phyloP scores from a whole-genome alignment of 2,329 filamentous ascomycete species.

The Beauveria asiatica region DNA sequence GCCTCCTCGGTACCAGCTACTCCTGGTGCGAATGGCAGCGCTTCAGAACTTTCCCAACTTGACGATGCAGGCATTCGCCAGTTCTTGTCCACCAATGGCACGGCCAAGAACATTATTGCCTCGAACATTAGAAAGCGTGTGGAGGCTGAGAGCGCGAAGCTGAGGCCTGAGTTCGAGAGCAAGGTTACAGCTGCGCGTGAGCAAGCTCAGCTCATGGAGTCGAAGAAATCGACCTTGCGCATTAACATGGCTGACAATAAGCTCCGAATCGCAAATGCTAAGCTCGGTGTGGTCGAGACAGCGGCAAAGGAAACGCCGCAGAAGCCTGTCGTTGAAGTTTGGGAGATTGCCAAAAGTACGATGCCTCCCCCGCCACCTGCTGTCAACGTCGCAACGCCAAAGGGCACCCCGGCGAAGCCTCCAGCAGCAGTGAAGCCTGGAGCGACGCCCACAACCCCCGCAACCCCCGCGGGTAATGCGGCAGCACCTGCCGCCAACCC shows the following conservation, averaged over 20 bases:
- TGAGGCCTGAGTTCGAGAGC: conserved; percentile 45
- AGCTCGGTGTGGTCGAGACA: conserved; percentile 69
- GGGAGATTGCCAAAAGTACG: conserved; percentile 62
- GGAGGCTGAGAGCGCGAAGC: conserved; percentile 53
- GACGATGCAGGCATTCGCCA: conserved; percentile 49
- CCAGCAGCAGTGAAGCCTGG: background rate
- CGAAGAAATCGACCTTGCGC: conserved; percentile 65
- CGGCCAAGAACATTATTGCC: conserved; percentile 49
- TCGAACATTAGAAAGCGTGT: conserved; percentile 63
- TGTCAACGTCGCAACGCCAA: conserved; percentile 13
- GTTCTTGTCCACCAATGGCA: conserved; percentile 47
- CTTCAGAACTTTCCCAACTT: conserved; percentile 38
- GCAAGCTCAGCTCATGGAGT: conserved; percentile 61
- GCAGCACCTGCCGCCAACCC: conserved; percentile 11
- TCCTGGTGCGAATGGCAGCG: conserved; percentile 22
- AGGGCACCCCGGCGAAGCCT: conserved; percentile 16
- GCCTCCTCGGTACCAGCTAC: conserved; percentile 27
- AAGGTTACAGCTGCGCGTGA: conserved; percentile 43
- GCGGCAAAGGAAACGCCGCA: conserved; percentile 81
- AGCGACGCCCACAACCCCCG: background rate
- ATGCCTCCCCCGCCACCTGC: conserved; percentile 20
- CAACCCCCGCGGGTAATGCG: background rate
- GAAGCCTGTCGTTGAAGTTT: conserved; percentile 76
- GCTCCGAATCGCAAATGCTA: conserved; percentile 54
- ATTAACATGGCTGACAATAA: conserved; percentile 74